Conservation (phyloP, 768 basidiomycete species). For the Macrolepiota dolichaula region DNA sequence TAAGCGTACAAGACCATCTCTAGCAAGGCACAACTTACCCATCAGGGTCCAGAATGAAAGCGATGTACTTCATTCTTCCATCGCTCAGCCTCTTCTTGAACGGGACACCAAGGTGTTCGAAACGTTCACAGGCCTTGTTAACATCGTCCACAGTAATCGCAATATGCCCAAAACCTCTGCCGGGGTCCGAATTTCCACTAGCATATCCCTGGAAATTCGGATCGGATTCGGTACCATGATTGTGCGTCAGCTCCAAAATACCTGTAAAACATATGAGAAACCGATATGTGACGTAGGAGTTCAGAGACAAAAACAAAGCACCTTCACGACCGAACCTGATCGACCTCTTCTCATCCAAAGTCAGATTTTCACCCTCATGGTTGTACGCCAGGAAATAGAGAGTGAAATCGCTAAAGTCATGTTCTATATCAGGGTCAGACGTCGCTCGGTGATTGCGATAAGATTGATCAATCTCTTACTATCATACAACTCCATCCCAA, state of each 20-base stretch:
- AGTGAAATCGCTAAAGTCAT: conserved; percentile 58
- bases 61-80: conserved; percentile 82
- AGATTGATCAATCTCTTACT: conserved; percentile 34
- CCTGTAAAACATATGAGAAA: conserved; percentile 36
- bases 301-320: conserved; percentile 21
- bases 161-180: conserved; percentile 83
- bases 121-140: conserved; percentile 76
- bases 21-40: conserved; percentile 40
- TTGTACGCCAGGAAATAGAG: conserved; percentile 88
- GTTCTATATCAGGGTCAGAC: conserved; percentile 34
- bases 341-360: conserved; percentile 49
- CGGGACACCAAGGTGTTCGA: conserved; percentile 73
- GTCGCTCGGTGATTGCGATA: conserved; percentile 3
- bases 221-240: conserved; percentile 88
- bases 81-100: conserved; percentile 89
- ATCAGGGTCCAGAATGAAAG: conserved; percentile 84
- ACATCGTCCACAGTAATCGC: conserved; percentile 83
- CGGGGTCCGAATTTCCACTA: conserved; percentile 82
- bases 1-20: too few relatives aligned
- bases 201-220: conserved; percentile 77
- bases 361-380: conserved; percentile 46
- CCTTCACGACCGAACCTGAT: conserved; percentile 66
- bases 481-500: conserved; percentile 77
- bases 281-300: background rate
- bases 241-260: conserved; percentile 82